phyloP scores from a whole-genome alignment of 305 asterid genomes.

The Plantago coronopus region DNA sequence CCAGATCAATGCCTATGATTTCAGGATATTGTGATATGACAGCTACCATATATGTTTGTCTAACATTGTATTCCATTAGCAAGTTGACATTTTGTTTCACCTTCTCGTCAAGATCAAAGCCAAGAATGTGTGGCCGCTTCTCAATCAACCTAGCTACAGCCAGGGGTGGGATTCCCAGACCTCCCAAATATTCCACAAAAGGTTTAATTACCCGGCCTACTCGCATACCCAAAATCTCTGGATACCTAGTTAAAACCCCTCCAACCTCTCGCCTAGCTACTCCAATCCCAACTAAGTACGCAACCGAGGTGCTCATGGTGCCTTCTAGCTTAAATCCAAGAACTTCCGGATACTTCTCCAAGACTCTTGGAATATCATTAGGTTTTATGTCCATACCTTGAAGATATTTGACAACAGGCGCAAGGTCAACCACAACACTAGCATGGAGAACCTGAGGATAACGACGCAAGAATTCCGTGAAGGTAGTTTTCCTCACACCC shows the following conservation, averaged over 20 bases:
- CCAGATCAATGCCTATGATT: conserved; percentile 66
- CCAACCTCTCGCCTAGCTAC: conserved; percentile 93
- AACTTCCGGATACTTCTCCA: conserved; percentile 81
- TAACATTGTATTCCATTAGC: conserved; percentile 58
- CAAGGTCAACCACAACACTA: conserved; percentile 90
- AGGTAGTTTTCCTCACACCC: conserved; percentile 79
- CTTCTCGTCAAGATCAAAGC: conserved; percentile 69
- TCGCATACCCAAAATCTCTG: conserved; percentile 90
- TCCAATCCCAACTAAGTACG: conserved; percentile 90
- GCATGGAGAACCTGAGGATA: conserved; percentile 98
- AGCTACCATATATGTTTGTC: conserved; percentile 51
- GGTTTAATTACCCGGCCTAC: conserved; percentile 95
- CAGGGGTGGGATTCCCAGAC: conserved; percentile 68
- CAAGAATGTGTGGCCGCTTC: conserved; percentile 78
- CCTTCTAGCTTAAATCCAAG: conserved; percentile 96
- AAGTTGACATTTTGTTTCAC: conserved; percentile 64
- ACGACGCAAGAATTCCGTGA: conserved; percentile 69
- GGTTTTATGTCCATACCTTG: conserved; percentile 97
- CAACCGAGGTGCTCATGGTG: conserved; percentile 98
- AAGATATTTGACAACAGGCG: conserved; percentile 88
- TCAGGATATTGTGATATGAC: conserved; percentile 89
- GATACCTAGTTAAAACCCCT: conserved; percentile 66
- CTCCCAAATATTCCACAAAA: conserved; percentile 74
- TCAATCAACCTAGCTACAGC: conserved; percentile 88
- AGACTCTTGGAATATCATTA: conserved; percentile 72